A percentile compares a stretch with the other conserved stretches of the same genome.
These are phyloP conservation scores for Vaccinium macrocarpon DNA, from an alignment of 148 eudicot species.

Conservation along the genomic window DNA sequence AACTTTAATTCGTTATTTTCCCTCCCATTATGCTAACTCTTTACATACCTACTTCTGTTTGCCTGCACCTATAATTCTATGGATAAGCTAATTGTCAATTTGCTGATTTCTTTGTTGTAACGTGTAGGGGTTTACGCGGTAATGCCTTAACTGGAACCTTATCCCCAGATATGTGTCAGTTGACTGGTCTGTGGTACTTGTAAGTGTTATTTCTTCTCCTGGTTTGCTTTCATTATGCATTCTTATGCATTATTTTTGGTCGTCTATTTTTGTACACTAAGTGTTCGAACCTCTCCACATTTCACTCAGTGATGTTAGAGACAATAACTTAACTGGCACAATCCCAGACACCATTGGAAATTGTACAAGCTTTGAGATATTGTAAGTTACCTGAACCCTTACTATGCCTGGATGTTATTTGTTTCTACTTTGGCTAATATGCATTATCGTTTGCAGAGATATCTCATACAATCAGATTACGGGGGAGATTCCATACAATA, in stretches of 20 bases:
- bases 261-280: not conserved
- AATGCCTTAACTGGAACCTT: constrained; percentile 60
- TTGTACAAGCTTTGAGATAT: constrained; percentile 71
- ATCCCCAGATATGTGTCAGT: constrained; percentile 74
- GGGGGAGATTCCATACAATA: constrained; percentile 72
- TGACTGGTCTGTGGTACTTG: constrained; percentile 83
- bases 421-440: not conserved
- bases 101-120: not conserved
- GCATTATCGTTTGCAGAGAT: constrained; percentile 40
- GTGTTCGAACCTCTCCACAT: not conserved
- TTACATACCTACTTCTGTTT: not conserved
- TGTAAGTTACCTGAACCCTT: constrained; percentile 34
- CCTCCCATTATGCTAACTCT: not conserved
- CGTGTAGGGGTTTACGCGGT: constrained; percentile 52
- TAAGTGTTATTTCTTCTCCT: constrained; percentile 24
- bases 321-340: constrained; percentile 59
- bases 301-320: constrained; percentile 53
- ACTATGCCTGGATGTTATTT: not conserved
- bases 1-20: not conserved
- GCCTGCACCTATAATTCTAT: not conserved
- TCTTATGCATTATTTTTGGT: not conserved
- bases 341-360: constrained; percentile 71
- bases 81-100: not conserved
- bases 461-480: constrained; percentile 65
- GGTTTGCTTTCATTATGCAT: not conserved